Conservation (phyloP, 805 yeast species). For the Yarrowia osloensis region DNA sequence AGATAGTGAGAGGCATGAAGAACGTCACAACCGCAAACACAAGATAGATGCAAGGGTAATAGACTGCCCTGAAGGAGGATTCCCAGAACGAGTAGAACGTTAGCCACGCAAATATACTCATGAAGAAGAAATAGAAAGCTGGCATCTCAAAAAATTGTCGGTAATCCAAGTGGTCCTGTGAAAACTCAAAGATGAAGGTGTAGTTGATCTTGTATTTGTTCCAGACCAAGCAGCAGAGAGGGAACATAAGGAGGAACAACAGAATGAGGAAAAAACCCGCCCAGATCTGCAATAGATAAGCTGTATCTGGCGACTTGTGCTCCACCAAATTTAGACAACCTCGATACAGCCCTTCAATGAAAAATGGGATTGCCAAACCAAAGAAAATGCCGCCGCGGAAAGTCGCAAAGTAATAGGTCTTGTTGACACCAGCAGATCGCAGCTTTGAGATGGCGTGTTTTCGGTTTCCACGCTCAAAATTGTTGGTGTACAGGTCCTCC, state of each 20-base stretch:
- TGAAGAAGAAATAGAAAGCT: constrained; percentile 54
- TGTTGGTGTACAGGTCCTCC: constrained; percentile 66
- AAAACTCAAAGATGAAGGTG: constrained; percentile 86
- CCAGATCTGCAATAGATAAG: constrained; percentile 79
- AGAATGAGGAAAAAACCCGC: constrained; percentile 78
- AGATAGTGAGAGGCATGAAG: constrained; percentile 61
- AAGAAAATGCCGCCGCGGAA: constrained; percentile 66
- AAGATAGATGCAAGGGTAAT: constrained; percentile 79
- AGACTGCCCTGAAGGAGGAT: constrained; percentile 56
- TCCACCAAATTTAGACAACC: constrained; percentile 51
- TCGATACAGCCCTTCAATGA: constrained; percentile 56
- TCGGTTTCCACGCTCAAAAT: constrained; percentile 70
- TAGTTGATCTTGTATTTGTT: constrained; percentile 76
- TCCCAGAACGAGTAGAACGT: constrained; percentile 75
- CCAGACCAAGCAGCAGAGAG: constrained; percentile 73
- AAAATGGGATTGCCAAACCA: constrained; percentile 72
- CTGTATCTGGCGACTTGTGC: constrained; percentile 55
- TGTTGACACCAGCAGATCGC: constrained; percentile 49
- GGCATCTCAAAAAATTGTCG: constrained; percentile 69
- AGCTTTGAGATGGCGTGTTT: constrained; percentile 72
- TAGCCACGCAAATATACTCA: constrained; percentile 70
- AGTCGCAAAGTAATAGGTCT: constrained; percentile 45
- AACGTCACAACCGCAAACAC: constrained; percentile 53
- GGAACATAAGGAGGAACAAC: constrained; percentile 64
- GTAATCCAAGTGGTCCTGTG: constrained; percentile 63